Conservation (phyloP, 2,329 filamentous ascomycete species). For the Thelonectria blattea region DNA sequence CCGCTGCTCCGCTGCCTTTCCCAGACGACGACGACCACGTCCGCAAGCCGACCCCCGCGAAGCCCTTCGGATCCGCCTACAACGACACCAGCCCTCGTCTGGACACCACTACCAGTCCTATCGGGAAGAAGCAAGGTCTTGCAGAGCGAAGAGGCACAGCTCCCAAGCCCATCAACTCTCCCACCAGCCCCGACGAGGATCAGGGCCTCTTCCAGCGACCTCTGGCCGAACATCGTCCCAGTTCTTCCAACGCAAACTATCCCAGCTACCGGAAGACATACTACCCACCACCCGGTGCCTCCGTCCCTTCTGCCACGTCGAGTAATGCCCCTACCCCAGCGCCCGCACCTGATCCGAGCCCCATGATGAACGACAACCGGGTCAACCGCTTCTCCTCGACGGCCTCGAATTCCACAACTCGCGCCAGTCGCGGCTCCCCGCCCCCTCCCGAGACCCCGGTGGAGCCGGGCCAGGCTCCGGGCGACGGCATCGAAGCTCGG, state of each 20-base stretch:
- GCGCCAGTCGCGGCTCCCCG: conserved; percentile 89
- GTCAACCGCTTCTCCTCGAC: conserved; percentile 76
- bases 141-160: conserved; percentile 83
- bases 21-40: conserved; percentile 69
- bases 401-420: conserved; percentile 90
- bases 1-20: conserved; percentile 71
- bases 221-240: conserved; percentile 51
- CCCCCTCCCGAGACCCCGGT: conserved; percentile 93
- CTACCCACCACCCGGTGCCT: conserved; percentile 62
- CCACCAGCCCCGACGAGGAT: conserved; percentile 76
- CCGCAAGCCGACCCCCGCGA: conserved; percentile 52
- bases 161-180: conserved; percentile 83
- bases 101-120: conserved; percentile 58
- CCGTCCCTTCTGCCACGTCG: conserved; percentile 41
- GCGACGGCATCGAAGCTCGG: conserved; percentile 85
- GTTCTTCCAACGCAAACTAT: conserved; percentile 50
- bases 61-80: conserved; percentile 52
- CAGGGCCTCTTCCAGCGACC: conserved; percentile 81
- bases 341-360: conserved; percentile 29
- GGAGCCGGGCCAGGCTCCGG: conserved; percentile 71
- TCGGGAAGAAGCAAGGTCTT: conserved; percentile 67
- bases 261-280: conserved; percentile 64
- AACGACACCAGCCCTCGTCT: conserved; percentile 62
- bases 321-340: conserved; percentile 39
- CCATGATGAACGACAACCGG: conserved; percentile 49